Evolutionary conservation across 306 rosid species (phyloP).

Genomic region (Cercis canadensis): DNA sequence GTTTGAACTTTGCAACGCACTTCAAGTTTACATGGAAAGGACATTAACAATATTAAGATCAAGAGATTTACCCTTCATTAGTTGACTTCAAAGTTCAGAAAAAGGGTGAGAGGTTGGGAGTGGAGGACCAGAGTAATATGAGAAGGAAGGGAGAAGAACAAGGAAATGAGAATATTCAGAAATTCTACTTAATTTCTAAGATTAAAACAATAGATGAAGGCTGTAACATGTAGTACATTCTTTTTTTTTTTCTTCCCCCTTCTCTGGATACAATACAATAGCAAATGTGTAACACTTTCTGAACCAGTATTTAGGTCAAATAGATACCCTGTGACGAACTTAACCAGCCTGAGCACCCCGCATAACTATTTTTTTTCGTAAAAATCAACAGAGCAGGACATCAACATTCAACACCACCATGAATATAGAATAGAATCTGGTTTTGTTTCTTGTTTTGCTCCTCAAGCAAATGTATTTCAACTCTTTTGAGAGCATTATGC

Average conservation of each 20-base stretch:
- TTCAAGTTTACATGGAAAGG: too few relatives aligned
- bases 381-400: too few relatives aligned
- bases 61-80: slow-evolving; percentile 15
- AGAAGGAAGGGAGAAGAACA: neutral
- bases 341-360: too few relatives aligned
- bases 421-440: too few relatives aligned
- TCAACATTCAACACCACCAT: too few relatives aligned
- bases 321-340: too few relatives aligned
- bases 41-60: too few relatives aligned
- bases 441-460: too few relatives aligned
- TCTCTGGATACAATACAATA: neutral
- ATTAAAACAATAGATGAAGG: neutral
- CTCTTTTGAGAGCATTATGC: too few relatives aligned
- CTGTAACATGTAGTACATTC: neutral
- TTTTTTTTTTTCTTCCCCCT: neutral
- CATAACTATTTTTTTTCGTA: too few relatives aligned
- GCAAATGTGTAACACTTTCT: neutral
- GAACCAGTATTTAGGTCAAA: slow-evolving; percentile 14
- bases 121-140: neutral
- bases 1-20: slow-evolving; percentile 10
- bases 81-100: slow-evolving; percentile 6
- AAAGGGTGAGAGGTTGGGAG: slow-evolving; percentile 5
- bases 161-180: slow-evolving; percentile 21
- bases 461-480: too few relatives aligned
- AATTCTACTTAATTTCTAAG: neutral